These are phyloP conservation scores for Drechslerella stenobrocha DNA, from an alignment of 2,329 filamentous ascomycete genomes.

Conservation along the genomic window DNA sequence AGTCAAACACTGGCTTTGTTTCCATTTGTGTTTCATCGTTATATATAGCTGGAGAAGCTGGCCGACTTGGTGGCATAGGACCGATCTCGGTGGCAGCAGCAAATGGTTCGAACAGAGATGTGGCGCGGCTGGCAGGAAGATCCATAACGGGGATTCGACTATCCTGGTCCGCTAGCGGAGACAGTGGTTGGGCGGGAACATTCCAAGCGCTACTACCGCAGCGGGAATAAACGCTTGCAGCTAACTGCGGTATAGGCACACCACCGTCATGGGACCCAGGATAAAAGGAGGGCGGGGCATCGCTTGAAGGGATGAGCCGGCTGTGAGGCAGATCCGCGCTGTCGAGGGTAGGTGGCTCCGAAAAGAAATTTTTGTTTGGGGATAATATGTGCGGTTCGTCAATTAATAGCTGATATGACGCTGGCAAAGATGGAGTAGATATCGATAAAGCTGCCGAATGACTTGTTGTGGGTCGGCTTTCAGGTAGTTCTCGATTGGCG, in stretches of 20 bases:
- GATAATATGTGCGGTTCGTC: neutral
- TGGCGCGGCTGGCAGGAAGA: constrained; percentile 11
- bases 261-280: neutral
- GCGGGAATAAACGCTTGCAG: neutral
- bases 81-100: neutral
- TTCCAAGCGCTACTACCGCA: too few relatives aligned
- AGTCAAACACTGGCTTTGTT: constrained; percentile 29
- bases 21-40: constrained; percentile 33
- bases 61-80: constrained; percentile 21
- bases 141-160: neutral
- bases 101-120: constrained; percentile 14
- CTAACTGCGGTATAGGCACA: neutral
- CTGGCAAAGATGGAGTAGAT: constrained; percentile 2
- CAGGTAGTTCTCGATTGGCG: constrained; percentile 5
- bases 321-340: neutral
- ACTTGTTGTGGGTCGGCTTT: constrained; percentile 10
- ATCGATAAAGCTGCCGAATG: neutral
- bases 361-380: neutral
- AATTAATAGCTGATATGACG: constrained; percentile 7
- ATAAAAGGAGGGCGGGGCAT: neutral
- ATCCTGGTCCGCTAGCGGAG: neutral
- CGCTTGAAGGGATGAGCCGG: neutral
- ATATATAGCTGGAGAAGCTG: constrained; percentile 5
- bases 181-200: neutral
- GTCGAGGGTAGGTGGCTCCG: neutral